Evolutionary conservation across 495 filamentous ascomycete species (phyloP).

Genomic region (Tuber borchii): DNA sequence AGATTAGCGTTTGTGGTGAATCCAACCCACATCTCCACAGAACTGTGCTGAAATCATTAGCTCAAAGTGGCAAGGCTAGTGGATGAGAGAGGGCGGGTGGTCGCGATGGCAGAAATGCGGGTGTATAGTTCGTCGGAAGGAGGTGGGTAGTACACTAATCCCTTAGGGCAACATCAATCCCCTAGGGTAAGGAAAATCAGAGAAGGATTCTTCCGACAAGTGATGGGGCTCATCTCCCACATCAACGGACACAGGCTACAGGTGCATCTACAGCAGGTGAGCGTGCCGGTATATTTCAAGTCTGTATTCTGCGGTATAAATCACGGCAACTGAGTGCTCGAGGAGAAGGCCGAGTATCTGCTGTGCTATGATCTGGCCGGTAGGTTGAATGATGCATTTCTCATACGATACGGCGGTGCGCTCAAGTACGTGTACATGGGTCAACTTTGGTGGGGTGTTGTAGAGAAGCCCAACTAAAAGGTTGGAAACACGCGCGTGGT

Average conservation of each 20-base stretch:
- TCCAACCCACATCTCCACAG: not conserved
- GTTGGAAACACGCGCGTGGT: not conserved
- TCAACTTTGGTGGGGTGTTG: not conserved
- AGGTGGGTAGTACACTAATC: not conserved
- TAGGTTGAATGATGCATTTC: not conserved
- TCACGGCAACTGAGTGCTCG: not conserved
- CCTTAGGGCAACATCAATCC: not conserved
- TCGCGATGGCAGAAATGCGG: not conserved
- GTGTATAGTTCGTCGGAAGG: not conserved
- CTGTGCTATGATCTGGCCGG: not conserved
- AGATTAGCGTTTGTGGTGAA: constrained; percentile 2
- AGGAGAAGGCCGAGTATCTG: not conserved
- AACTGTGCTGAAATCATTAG: not conserved
- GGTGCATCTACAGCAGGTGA: not conserved
- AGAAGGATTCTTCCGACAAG: not conserved
- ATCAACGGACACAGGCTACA: not conserved
- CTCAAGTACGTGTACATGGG: not conserved
- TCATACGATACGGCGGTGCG: not conserved
- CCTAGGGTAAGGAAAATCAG: not conserved
- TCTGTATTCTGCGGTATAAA: not conserved
- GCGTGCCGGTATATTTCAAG: not conserved
- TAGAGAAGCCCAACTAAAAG: not conserved
- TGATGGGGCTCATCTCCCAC: not conserved
- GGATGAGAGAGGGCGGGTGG: not conserved
- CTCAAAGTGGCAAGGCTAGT: not conserved